Base-by-base conservation (phyloP, 2,329 filamentous ascomycete genomes). In the Graphium sp. region DNA sequence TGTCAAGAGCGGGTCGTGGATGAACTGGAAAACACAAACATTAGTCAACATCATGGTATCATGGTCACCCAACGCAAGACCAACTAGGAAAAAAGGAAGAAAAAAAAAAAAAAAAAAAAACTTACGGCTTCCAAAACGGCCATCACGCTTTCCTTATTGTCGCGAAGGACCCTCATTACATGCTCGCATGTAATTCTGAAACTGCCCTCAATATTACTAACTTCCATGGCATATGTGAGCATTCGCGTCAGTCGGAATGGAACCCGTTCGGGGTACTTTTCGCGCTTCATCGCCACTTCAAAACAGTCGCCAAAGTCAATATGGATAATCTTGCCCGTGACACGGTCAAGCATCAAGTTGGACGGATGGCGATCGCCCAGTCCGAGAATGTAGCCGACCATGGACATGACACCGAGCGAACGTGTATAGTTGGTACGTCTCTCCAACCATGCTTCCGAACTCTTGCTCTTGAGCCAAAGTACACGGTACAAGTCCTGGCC, bases 241-340 rank as follows among this genome's bases (percentile, higher is more conserved):
- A 99, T 99, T 40, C 89, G 73, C 3, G 89, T 99, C 26, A 99
- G 63, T 33, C 91, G 77, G 80, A 99, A 99, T 0, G 89, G 91
- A 33, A 98, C 89, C 29, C 87, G 67, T 54, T 99, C 89, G 0
- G 89, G 89, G 47, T 94, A 99, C 52, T 98, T 98, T 53, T 99
- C 91, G 40, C 91, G 80, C 58, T 98, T 91, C 85, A 94, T 98
- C 16, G 91, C 89, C 30, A 98, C 83, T 52, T 99, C 89, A 56
- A 99, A 99, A 50, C 89, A 99, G 56, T 98, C 89, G 41, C 89
- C 91, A 44, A 98, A 98, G 60, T 99, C 89, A 42, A 98, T 95
- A 49, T 99, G 89, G 39, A 98, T 77, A 37, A 98, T 89, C 59
- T 92, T 93, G 47, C 89, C 89, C 1, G 87, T 95, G 35, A 91